Evolutionary conservation across 2,329 filamentous ascomycete genomes (phyloP).

Genomic region (Knufia petricola): DNA sequence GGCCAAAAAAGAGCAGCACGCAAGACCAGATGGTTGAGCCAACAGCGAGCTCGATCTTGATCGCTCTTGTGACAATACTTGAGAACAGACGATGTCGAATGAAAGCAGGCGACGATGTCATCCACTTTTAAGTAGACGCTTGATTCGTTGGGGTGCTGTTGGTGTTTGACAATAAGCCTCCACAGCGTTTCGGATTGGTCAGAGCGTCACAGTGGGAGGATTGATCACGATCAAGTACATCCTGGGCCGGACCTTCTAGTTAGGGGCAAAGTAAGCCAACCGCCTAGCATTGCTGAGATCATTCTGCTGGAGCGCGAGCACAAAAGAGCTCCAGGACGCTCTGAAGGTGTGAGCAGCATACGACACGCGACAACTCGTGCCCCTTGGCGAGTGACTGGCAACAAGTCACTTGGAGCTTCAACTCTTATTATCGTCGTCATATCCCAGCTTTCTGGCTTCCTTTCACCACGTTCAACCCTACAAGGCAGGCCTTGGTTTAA

Average conservation of each 20-base stretch:
- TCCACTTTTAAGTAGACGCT: constrained; percentile 3
- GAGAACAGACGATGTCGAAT: constrained; percentile 4
- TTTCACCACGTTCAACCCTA: too few species aligned
- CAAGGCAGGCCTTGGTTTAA: too few species aligned
- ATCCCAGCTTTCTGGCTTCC: too few species aligned
- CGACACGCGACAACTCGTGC: background rate
- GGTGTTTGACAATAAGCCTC: constrained; percentile 5
- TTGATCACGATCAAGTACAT: constrained; percentile 10
- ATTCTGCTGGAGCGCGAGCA: background rate
- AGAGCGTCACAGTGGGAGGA: constrained; percentile 1
- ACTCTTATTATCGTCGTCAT: too few species aligned
- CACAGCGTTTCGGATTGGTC: constrained; percentile 2
- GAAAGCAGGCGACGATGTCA: background rate
- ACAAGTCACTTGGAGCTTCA: too few species aligned
- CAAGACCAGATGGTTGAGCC: background rate
- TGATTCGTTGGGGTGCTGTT: constrained; percentile 7
- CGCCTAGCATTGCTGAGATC: constrained; percentile 6
- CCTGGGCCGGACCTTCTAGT: constrained; percentile 5
- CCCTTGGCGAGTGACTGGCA: too few species aligned
- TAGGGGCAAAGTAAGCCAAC: constrained; percentile 6
- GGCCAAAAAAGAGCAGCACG: too few species aligned
- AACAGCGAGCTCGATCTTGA: constrained; percentile 1
- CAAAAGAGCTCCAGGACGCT: background rate
- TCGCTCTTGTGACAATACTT: constrained; percentile 9
- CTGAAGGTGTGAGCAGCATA: background rate